Conservation (phyloP, 2,329 filamentous ascomycete species). For the Arthrobotrys pseudoclavata region DNA sequence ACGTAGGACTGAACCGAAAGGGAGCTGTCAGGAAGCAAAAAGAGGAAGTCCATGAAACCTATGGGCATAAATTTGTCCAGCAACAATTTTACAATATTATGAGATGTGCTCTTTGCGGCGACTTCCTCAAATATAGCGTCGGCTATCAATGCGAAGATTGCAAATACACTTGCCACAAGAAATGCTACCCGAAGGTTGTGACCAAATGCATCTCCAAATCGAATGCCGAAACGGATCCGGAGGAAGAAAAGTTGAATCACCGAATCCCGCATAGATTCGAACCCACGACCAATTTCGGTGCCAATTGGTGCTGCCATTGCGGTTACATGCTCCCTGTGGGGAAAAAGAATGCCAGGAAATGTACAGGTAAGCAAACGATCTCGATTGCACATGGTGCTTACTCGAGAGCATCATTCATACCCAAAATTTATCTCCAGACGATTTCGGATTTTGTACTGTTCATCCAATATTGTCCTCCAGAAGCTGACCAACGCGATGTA, state of each 20-base stretch:
- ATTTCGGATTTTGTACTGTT: neutral
- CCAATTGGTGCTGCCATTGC: slow-evolving; percentile 99
- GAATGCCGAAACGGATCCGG: slow-evolving; percentile 96
- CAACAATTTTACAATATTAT: slow-evolving; percentile 99
- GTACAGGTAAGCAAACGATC: slow-evolving; percentile 75
- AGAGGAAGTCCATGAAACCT: slow-evolving; percentile 98
- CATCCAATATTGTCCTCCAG: neutral
- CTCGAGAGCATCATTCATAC: neutral
- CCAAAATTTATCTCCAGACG: neutral
- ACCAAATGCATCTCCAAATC: slow-evolving; percentile 99
- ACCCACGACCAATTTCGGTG: slow-evolving; percentile 95
- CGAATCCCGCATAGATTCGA: slow-evolving; percentile 98
- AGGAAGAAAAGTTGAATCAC: slow-evolving; percentile 99
- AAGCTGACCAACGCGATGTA: slow-evolving; percentile 63
- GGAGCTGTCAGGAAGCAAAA: slow-evolving; percentile 97
- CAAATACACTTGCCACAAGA: slow-evolving; percentile 99
- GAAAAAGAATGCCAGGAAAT: slow-evolving; percentile 94
- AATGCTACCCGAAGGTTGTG: slow-evolving; percentile 95
- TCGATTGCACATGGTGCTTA: neutral
- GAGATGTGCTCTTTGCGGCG: slow-evolving; percentile 96
- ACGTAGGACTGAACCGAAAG: slow-evolving; percentile 91
- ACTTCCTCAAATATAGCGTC: slow-evolving; percentile 97
- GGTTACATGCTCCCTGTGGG: slow-evolving; percentile 95
- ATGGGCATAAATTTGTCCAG: slow-evolving; percentile 98
- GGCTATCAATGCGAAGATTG: slow-evolving; percentile 99